Evolutionary conservation across 2,329 filamentous ascomycete species (phyloP).

Genomic region (Lecanicillium sp.): DNA sequence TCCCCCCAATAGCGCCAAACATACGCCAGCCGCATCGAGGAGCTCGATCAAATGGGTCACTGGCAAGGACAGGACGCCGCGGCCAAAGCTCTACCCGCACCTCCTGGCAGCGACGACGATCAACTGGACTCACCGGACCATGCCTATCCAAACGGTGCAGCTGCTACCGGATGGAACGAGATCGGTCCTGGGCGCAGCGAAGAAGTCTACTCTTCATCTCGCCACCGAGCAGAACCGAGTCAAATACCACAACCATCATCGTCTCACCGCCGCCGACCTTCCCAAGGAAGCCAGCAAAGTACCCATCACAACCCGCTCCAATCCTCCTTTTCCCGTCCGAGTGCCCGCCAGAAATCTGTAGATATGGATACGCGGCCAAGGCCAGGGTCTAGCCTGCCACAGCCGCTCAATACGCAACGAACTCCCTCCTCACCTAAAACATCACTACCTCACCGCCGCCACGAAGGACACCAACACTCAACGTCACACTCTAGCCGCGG

Average conservation of each 20-base stretch:
- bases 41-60: conserved; percentile 67
- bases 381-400: conserved; percentile 30
- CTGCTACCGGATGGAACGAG: background rate
- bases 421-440: conserved; percentile 35
- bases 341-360: conserved; percentile 21
- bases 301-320: conserved; percentile 23
- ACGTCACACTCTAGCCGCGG: conserved; percentile 8
- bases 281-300: background rate
- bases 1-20: conserved; percentile 59
- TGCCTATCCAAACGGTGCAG: conserved; percentile 5
- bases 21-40: conserved; percentile 83
- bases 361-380: conserved; percentile 28
- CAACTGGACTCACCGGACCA: conserved; percentile 11
- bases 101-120: conserved; percentile 48
- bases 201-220: too few species aligned
- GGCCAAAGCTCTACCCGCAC: conserved; percentile 69
- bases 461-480: background rate
- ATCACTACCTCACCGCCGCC: conserved; percentile 27
- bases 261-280: background rate
- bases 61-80: conserved; percentile 35
- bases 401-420: conserved; percentile 61
- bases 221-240: too few species aligned
- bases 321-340: conserved; percentile 46
- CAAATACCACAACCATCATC: too few species aligned
- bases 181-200: background rate